These are phyloP conservation scores for Chaetomiaceae sp. DNA, from an alignment of 2,329 filamentous ascomycete species.

Conservation along the genomic window DNA sequence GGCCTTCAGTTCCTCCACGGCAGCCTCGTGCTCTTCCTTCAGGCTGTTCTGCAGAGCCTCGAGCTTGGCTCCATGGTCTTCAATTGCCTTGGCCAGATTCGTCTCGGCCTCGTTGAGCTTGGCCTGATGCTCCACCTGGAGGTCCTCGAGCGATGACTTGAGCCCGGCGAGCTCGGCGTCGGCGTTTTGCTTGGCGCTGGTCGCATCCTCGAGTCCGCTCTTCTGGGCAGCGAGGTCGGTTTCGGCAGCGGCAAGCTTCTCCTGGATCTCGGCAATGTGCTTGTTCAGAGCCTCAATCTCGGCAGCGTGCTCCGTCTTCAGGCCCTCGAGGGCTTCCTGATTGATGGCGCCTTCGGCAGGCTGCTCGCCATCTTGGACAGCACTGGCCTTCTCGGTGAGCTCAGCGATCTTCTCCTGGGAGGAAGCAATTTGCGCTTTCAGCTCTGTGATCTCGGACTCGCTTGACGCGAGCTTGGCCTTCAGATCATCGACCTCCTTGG, in stretches of 20 bases:
- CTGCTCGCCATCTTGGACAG: constrained; percentile 33
- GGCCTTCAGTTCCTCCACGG: constrained; percentile 47
- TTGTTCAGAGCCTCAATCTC: constrained; percentile 44
- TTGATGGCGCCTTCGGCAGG: constrained; percentile 38
- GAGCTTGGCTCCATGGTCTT: constrained; percentile 47
- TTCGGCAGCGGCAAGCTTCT: constrained; percentile 49
- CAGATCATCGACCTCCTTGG: constrained; percentile 56
- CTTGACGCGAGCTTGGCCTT: constrained; percentile 55
- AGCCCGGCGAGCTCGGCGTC: constrained; percentile 45
- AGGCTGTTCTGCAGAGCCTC: constrained; percentile 47
- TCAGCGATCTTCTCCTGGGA: constrained; percentile 53
- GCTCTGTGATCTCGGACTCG: constrained; percentile 51
- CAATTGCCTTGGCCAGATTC: constrained; percentile 36
- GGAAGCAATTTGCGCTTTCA: constrained; percentile 52
- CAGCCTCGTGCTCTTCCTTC: constrained; percentile 45
- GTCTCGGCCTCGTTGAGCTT: constrained; percentile 36
- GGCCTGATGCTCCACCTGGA: constrained; percentile 38
- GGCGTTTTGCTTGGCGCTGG: constrained; percentile 45
- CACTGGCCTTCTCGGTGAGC: constrained; percentile 45
- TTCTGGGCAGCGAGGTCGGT: constrained; percentile 47
- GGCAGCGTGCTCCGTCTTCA: constrained; percentile 48
- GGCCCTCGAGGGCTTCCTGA: constrained; percentile 41
- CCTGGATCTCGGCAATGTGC: constrained; percentile 44
- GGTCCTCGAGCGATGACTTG: constrained; percentile 46
- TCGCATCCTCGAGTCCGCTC: constrained; percentile 44